These are phyloP conservation scores for Phanerochaete carnosa DNA, from an alignment of 768 basidiomycete genomes.

Conservation along the genomic window DNA sequence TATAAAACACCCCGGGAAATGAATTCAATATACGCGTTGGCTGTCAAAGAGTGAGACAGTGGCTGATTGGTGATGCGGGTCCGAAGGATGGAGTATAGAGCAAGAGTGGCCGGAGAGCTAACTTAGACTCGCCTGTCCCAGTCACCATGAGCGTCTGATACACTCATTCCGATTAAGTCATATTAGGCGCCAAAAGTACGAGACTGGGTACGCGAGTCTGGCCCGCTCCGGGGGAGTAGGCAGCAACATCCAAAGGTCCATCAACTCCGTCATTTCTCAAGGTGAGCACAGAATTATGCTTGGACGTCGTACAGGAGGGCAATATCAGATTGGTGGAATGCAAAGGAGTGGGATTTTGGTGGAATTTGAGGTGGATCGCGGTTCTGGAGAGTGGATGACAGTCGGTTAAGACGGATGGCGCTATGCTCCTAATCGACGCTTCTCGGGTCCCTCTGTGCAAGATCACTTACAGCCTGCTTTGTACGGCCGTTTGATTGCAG, in stretches of 20 bases:
- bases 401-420: constrained; percentile 20
- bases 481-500: constrained; percentile 8
- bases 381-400: constrained; percentile 1
- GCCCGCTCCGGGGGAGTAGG: background rate
- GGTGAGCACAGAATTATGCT: constrained; percentile 47
- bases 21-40: background rate
- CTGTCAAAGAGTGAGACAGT: background rate
- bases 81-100: background rate
- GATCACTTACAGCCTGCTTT: background rate
- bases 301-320: constrained; percentile 6
- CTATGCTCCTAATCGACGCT: constrained; percentile 15
- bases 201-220: constrained; percentile 3
- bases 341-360: constrained; percentile 15
- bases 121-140: background rate
- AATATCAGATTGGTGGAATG: background rate
- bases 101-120: background rate
- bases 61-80: background rate
- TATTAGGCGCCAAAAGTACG: background rate
- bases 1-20: background rate
- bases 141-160: background rate
- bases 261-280: constrained; percentile 44
- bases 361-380: constrained; percentile 12
- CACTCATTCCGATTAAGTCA: background rate
- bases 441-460: background rate
- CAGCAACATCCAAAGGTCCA: constrained; percentile 8